Conservation (phyloP, 352 stramenopile genomes). For the Globisporangium nagaii region DNA sequence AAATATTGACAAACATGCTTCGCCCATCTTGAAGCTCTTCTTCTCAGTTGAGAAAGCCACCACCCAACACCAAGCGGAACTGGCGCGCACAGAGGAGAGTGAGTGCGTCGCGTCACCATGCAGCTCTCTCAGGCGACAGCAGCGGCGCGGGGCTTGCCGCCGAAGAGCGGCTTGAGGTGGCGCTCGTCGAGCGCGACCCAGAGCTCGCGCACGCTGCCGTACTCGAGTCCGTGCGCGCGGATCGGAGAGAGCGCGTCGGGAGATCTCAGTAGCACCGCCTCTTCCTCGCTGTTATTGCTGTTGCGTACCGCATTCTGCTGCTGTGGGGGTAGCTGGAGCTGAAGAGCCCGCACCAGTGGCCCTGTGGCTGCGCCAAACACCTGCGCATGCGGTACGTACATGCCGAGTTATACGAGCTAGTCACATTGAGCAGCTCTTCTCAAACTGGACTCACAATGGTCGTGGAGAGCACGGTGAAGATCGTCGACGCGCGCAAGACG, state of each 20-base stretch:
- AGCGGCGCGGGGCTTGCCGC: constrained; percentile 33
- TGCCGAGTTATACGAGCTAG: too few species aligned
- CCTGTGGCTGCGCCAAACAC: constrained; percentile 35
- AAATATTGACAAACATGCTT: too few species aligned
- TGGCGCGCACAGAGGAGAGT: too few species aligned
- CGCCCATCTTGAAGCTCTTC: too few species aligned
- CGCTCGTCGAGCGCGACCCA: constrained; percentile 58
- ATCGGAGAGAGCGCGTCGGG: background rate
- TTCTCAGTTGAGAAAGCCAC: too few species aligned
- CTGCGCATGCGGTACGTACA: too few species aligned
- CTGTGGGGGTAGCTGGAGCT: constrained; percentile 4
- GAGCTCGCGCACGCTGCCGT: constrained; percentile 32
- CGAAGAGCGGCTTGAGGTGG: constrained; percentile 64
- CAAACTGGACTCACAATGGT: too few species aligned
- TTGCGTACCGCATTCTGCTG: constrained; percentile 1
- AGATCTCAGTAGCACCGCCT: background rate
- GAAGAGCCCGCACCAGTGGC: constrained; percentile 29
- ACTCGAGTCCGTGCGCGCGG: background rate
- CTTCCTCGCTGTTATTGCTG: background rate
- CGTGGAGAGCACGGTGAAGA: constrained; percentile 62
- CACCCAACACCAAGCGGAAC: too few species aligned
- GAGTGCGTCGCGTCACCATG: background rate
- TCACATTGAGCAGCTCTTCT: too few species aligned
- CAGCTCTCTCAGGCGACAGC: too few species aligned
- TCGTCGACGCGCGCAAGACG: constrained; percentile 57